Base-by-base conservation (phyloP, 2,329 filamentous ascomycete species). In the Parasarocladium wereldwijsianum region DNA sequence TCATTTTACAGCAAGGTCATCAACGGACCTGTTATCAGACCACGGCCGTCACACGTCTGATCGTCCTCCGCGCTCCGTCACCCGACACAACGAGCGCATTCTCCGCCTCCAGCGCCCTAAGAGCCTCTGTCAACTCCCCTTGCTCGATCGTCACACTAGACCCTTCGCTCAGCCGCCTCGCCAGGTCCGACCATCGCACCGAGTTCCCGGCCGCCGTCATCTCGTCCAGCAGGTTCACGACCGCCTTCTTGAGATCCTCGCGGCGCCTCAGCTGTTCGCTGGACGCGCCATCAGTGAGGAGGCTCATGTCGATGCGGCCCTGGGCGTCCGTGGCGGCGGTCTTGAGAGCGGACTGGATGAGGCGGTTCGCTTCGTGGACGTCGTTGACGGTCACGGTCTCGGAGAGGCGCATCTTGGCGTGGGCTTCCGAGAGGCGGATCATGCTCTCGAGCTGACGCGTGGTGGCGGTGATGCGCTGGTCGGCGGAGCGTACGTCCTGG, bases 401-500 rank as follows among this genome's bases (percentile, higher is more conserved):
- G 0, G 79, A 72, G 5, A 98, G 70, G 4, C 90, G 80, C 92
- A 98, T 98, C 55, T 94, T 94, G 29, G 90, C 92, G 54, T 98
- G 92, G 1, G 86, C 90, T 60, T 98, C 90, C 2, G 86, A 62
- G 3, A 98, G 77, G 37, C 90, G 87, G 49, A 98, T 96, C 92
- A 98, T 98, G 26, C 80, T 90, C 58, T 98, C 92, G 5, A 98
- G 67, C 56, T 98, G 90, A 49, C 90, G 74, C 1, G 92, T 98
- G 3, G 90, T 98, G 23, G 90, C 90, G 0, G 90, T 98, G 58
- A 98, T 98, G 41, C 90, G 83, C 54, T 92, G 87, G 55, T 98
- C 92, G 3, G 82, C 72, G 3, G 85, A 70, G 28, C 87, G 83
- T 20, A 87, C 77, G 43, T 86, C 80, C 42, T 85, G 78, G 26